phyloP scores from a whole-genome alignment of 164 flowering plant genomes.

The Tetracentron sinense region DNA sequence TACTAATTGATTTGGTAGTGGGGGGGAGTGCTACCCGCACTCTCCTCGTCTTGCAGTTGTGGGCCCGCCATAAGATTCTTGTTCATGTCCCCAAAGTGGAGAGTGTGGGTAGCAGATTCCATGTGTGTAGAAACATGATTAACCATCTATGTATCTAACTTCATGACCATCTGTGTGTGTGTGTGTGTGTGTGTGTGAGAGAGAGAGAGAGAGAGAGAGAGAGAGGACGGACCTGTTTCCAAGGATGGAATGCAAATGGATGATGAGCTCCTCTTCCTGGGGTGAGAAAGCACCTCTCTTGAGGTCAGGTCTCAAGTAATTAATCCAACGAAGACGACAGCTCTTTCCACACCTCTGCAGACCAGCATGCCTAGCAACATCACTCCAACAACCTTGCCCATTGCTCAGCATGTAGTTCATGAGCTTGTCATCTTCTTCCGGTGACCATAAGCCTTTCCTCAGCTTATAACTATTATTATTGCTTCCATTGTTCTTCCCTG shows the following conservation, averaged over 20 bases:
- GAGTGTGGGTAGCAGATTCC: too few relatives aligned
- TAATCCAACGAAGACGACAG: constrained; percentile 79
- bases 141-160: too few relatives aligned
- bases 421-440: constrained; percentile 73
- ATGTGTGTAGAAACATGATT: too few relatives aligned
- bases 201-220: constrained; percentile 18
- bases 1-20: too few relatives aligned
- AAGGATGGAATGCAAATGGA: constrained; percentile 63
- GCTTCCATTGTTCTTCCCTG: constrained; percentile 20
- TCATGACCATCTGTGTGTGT: too few relatives aligned
- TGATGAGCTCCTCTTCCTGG: constrained; percentile 61
- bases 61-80: too few relatives aligned
- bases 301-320: constrained; percentile 67
- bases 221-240: constrained; percentile 56
- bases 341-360: constrained; percentile 72
- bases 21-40: too few relatives aligned
- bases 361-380: constrained; percentile 69
- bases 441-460: constrained; percentile 72
- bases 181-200: background rate
- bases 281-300: constrained; percentile 67
- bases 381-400: constrained; percentile 83
- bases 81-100: too few relatives aligned
- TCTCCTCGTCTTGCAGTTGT: too few relatives aligned
- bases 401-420: constrained; percentile 59
- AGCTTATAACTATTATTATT: constrained; percentile 31